Base-by-base conservation (phyloP, 2,329 filamentous ascomycete species). In the Xylaria digitata region DNA sequence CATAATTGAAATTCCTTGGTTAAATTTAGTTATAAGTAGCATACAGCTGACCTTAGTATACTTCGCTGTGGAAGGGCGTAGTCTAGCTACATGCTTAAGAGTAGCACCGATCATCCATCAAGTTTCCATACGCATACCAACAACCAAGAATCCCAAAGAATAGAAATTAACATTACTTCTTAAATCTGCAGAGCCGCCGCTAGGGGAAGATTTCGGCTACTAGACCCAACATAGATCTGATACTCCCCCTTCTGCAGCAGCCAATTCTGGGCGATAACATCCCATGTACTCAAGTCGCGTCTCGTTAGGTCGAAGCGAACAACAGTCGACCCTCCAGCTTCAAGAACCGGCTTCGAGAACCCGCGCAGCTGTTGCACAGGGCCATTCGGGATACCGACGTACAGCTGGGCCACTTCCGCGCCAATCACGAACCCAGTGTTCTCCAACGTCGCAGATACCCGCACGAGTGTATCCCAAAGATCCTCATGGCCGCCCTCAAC, bases 341-440 rank as follows among this genome's bases (percentile, higher is more conserved):
- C 76, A 15, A 92, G 74, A 17, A 78, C 77, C 6, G 88, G 80
- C 77, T 91, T 90, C 65, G 83, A 83, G 71, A 91, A 91, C 4
- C 89, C 88, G 11, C 89, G 82, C 6, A 91, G 80, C 74, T 89
- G 87, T 66, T 78, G 67, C 1, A 73, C 76, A 34, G 83, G 84
- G 3, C 78, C 75, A 43, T 77, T 68, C 6, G 84, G 82, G 30
- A 86, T 78, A 6, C 79, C 78, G 30, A 86, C 73, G 71, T 85
- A 86, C 2, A 92, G 78, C 82, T 94, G 91, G 0, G 87, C 82
- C 0, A 92, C 87, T 70, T 91, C 89, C 62, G 90, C 89, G 34
- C 90, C 91, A 0, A 80, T 78, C 0, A 89, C 80, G 0, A 74
- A 75, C 23, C 91, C 91, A 1, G 83, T 88, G 80, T 96, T 94